Percentiles rank a stretch among this genome's conserved stretches.
Conservation (phyloP, 1,139 yeast species). For the Nakaseomyces delphensis region DNA sequence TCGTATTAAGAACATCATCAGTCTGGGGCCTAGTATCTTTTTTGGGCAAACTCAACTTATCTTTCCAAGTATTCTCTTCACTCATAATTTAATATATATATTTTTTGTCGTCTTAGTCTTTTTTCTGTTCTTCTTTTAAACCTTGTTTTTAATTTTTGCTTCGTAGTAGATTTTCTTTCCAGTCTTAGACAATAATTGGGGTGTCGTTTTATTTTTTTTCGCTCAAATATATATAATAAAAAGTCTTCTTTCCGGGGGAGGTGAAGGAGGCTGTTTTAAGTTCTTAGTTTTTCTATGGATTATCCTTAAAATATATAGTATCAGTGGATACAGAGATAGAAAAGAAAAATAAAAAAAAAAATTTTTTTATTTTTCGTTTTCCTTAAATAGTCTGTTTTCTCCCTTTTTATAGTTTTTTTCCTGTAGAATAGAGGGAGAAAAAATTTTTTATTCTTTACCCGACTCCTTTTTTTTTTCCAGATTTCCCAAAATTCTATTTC, state of each 20-base stretch:
- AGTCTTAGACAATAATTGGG: too few relatives aligned
- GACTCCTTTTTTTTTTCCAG: too few relatives aligned
- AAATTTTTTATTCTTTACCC: not conserved
- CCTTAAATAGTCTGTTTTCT: not conserved
- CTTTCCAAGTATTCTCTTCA: slow-evolving; percentile 48
- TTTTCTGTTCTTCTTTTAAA: not conserved
- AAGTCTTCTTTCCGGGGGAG: too few relatives aligned
- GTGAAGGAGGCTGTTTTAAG: too few relatives aligned
- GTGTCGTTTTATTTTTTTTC: not conserved
- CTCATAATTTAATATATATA: not conserved
- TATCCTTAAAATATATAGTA: not conserved
- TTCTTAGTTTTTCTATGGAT: not conserved
- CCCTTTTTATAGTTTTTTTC: not conserved
- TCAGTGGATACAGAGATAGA: not conserved
- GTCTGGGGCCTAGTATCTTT: slow-evolving; percentile 92
- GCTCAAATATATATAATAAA: too few relatives aligned
- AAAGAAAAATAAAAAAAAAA: not conserved
- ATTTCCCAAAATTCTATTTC: too few relatives aligned
- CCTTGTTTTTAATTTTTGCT: too few relatives aligned
- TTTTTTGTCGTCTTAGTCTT: not conserved
- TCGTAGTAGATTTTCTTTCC: not conserved
- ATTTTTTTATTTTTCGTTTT: not conserved
- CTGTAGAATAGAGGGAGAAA: not conserved
- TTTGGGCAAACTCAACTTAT: slow-evolving; percentile 61
- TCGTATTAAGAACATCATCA: slow-evolving; percentile 87